These are phyloP conservation scores for Kregervanrija pseudodelftensis DNA, from an alignment of 805 yeast genomes.

Conservation along the genomic window DNA sequence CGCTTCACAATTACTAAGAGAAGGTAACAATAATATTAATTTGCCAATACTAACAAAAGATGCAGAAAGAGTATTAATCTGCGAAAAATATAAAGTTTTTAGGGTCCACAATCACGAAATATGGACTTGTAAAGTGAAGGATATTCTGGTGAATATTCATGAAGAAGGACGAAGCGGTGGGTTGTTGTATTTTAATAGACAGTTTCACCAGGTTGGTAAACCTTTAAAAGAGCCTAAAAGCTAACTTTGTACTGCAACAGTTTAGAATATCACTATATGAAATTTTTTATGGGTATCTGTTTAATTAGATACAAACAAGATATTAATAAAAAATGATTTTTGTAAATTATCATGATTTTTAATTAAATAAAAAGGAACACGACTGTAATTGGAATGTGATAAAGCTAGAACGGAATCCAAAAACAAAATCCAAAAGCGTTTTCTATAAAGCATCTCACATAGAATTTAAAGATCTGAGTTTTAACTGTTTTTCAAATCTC, in stretches of 20 bases:
- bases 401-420: no score
- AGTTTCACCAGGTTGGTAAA: constrained; percentile 41
- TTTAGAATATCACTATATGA: no score
- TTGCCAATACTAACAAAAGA: constrained; percentile 49
- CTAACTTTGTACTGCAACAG: constrained; percentile 13
- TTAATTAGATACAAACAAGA: background rate
- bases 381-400: no score
- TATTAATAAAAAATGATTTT: background rate
- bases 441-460: background rate
- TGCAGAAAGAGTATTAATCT: constrained; percentile 56
- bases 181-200: constrained; percentile 54
- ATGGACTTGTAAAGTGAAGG: constrained; percentile 76
- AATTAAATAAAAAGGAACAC: no score
- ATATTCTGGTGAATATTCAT: constrained; percentile 33
- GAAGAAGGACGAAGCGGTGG: constrained; percentile 48
- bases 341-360: background rate
- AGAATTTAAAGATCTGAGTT: background rate
- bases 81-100: constrained; percentile 46
- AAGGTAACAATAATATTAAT: constrained; percentile 17
- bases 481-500: constrained; percentile 19
- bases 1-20: background rate
- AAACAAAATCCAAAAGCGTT: background rate
- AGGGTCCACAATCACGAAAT: constrained; percentile 80
- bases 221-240: constrained; percentile 12
- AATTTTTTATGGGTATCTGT: background rate